These are phyloP conservation scores for Microcera coccophila DNA, from an alignment of 2,329 filamentous ascomycete genomes.

Conservation along the genomic window DNA sequence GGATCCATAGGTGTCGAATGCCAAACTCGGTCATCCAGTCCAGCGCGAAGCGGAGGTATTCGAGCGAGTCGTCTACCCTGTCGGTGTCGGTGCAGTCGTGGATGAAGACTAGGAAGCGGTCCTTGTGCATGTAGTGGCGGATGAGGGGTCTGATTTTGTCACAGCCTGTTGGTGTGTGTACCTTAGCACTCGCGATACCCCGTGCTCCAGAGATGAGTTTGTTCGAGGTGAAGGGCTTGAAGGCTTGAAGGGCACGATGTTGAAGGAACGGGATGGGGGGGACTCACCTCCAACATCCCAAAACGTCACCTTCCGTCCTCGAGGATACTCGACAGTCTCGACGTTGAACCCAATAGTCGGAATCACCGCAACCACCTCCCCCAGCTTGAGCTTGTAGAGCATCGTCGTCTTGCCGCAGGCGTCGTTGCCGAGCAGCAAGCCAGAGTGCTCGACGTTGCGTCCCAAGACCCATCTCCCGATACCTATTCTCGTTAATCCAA, in stretches of 20 bases:
- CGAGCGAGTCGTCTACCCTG: constrained; percentile 24
- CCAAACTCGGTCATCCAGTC: constrained; percentile 16
- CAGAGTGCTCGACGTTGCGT: constrained; percentile 14
- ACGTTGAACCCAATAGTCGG: constrained; percentile 96
- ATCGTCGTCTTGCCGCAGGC: constrained; percentile 68
- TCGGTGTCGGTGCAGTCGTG: constrained; percentile 25
- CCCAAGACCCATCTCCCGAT: constrained; percentile 23
- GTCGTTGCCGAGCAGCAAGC: constrained; percentile 23
- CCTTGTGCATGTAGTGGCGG: constrained; percentile 25
- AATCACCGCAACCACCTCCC: constrained; percentile 89
- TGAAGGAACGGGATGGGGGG: neutral
- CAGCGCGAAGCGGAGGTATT: constrained; percentile 23
- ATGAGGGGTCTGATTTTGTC: constrained; percentile 27
- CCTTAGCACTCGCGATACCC: neutral
- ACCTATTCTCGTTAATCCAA: constrained; percentile 10
- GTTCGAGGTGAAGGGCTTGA: fast-evolving
- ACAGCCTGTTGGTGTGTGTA: constrained; percentile 17
- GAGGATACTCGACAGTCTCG: constrained; percentile 58
- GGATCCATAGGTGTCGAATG: constrained; percentile 25
- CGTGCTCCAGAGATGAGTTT: too few species aligned
- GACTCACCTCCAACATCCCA: constrained; percentile 30
- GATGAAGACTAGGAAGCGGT: constrained; percentile 27
- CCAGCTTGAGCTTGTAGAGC: constrained; percentile 79
- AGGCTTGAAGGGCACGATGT: neutral
- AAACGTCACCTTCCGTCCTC: constrained; percentile 20